phyloP scores from a whole-genome alignment of 495 filamentous ascomycete species.

The Penicillium bovifimosum region DNA sequence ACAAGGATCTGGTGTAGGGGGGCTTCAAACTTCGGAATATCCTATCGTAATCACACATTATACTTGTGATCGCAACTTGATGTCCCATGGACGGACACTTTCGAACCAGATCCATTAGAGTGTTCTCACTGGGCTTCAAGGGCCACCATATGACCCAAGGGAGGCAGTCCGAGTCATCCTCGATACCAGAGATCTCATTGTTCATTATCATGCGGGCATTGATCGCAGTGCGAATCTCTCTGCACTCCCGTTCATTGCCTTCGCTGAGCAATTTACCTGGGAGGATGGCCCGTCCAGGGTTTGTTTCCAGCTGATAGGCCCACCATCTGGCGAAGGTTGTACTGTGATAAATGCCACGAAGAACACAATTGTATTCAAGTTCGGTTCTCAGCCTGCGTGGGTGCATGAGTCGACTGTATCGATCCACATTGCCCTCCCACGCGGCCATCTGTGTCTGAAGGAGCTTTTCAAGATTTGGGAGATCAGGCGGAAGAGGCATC shows the following conservation, averaged over 20 bases:
- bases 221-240: conserved; percentile 16
- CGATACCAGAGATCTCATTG: conserved; percentile 16
- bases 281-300: conserved; percentile 6
- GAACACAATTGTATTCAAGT: conserved; percentile 15
- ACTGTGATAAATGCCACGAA: conserved; percentile 25
- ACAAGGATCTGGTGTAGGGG: conserved; percentile 11
- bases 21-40: conserved; percentile 11
- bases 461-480: conserved; percentile 23
- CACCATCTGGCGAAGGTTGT: conserved; percentile 26
- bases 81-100: conserved; percentile 15
- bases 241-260: conserved; percentile 6
- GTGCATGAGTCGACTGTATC: conserved; percentile 21
- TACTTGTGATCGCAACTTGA: conserved; percentile 15
- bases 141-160: conserved; percentile 19
- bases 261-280: conserved; percentile 8
- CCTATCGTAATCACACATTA: conserved; percentile 12
- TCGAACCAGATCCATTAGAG: conserved; percentile 11
- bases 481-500: conserved; percentile 22
- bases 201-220: conserved; percentile 21
- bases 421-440: conserved; percentile 24
- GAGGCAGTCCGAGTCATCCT: conserved; percentile 8
- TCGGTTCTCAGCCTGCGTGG: conserved; percentile 11
- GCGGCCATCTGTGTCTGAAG: conserved; percentile 23
- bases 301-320: conserved; percentile 15
- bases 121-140: conserved; percentile 7